Percentiles rank a stretch among this genome's conserved stretches.
Evolutionary conservation across 179 eudicot genomes (phyloP).

Genomic region (Silene noctiflora): DNA sequence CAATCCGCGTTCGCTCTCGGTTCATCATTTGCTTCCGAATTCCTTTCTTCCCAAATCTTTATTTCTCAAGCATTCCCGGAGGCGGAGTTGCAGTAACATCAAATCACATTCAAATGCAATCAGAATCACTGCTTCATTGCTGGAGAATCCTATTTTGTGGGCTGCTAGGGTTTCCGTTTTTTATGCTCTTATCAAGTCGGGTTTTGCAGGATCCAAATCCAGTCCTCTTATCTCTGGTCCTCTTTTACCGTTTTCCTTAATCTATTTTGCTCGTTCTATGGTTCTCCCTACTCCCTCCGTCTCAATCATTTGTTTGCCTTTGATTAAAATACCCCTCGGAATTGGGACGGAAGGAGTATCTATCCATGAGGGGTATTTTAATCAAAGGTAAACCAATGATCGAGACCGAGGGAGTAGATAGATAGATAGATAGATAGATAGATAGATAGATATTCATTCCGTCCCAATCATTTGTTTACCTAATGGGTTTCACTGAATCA

Average conservation of each 20-base stretch:
- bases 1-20: background rate
- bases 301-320: no score
- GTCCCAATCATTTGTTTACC: no score
- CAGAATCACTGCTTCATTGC: constrained; percentile 37
- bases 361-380: no score
- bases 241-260: background rate
- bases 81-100: background rate
- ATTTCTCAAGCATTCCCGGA: no score
- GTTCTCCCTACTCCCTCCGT: no score
- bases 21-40: background rate
- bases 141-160: constrained; percentile 74
- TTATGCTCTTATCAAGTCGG: constrained; percentile 86
- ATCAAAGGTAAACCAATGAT: no score
- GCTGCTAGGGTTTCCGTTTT: constrained; percentile 74
- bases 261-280: background rate
- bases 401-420: no score
- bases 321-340: no score
- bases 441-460: no score
- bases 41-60: background rate
- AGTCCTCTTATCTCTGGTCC: constrained; percentile 67
- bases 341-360: no score
- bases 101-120: background rate
- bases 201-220: constrained; percentile 80
- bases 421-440: no score
- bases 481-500: background rate